A percentile compares a stretch with the other conserved stretches of the same genome.
Evolutionary conservation across 164 flowering plant species (phyloP).

Genomic region (Liriodendron chinense): DNA sequence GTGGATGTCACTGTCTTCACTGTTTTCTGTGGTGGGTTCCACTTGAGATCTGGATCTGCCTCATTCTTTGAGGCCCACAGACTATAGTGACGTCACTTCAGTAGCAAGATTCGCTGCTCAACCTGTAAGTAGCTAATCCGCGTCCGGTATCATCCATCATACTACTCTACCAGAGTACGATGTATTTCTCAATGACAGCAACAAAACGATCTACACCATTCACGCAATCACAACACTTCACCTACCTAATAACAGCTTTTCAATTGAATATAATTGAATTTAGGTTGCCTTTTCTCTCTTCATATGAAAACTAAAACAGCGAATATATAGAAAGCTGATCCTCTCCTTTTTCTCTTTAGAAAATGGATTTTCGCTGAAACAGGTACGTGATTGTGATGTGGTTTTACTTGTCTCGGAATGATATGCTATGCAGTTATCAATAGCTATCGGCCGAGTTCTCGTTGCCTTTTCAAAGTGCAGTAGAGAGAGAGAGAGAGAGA

Average conservation of each 20-base stretch:
- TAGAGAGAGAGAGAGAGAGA: not conserved
- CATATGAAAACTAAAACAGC: not conserved
- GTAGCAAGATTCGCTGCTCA: too few species aligned
- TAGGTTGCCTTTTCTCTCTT: not conserved
- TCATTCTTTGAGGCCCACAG: too few species aligned
- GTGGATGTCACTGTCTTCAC: too few species aligned
- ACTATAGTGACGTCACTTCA: too few species aligned
- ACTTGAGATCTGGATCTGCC: too few species aligned
- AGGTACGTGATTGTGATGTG: not conserved
- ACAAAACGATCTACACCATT: conserved; percentile 1
- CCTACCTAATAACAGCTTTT: conserved; percentile 10
- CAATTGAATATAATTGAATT: not conserved
- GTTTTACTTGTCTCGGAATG: not conserved
- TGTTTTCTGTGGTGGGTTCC: too few species aligned
- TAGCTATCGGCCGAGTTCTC: conserved; percentile 1
- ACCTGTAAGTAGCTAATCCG: too few species aligned
- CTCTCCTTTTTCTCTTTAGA: not conserved
- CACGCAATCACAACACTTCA: conserved; percentile 6
- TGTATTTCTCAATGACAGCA: not conserved
- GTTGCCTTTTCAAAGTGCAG: conserved; percentile 4
- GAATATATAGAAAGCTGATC: not conserved
- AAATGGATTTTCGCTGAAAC: not conserved
- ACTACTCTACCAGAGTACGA: too few species aligned
- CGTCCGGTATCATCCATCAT: too few species aligned
- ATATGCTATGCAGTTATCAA: conserved; percentile 6